Base-by-base conservation (phyloP, 1,139 yeast species). In the Taphrina flavorubra region DNA sequence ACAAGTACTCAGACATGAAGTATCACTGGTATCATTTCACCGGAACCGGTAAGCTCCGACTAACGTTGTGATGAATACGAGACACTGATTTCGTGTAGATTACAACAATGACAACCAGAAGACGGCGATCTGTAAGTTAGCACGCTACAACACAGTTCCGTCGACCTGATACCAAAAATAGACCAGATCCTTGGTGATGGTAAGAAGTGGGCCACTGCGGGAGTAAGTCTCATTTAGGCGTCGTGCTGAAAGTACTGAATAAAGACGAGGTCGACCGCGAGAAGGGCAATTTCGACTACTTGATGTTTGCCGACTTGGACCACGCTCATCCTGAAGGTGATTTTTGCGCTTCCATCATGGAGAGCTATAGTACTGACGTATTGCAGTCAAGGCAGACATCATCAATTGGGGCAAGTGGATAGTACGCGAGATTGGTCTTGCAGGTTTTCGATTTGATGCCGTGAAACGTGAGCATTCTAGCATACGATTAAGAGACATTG, bases 241-340 rank as follows among this genome's bases (percentile, higher is more conserved):
- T 7, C 20, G 14, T 11, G 7, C 11, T 34, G 34, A n/a, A n/a
- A 10, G 25, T n/a, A 53, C 42, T 53, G 13, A 53, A 20, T 16
- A 10, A 10, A 13, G 10, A 8, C 14, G 2, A 53, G 11, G 73
- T 71, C 36, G 73, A 71, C 49, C 44, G 20, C 7, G 73, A 71
- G 59, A 71, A 71, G 40, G 73, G 73, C 55, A 71, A 71, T 55
- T 71, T 68, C 66, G 73, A 71, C 51, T 71, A 71, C 53, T 47
- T 71, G 61, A 57, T 71, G 73, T 72, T 72, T 69, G 72, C 73
- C 18, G 73, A 72, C 57, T 63, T 72, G 40, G 73, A 72, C 53
- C 73, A 72, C 51, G 66, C 70, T 4, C 73, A 72, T 46, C 73
- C 73, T 1, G 72, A 70, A 31, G 66, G 60, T 56, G 47, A 44